phyloP scores from a whole-genome alignment of 1,284 basidiomycete species.

The Naganishia cerealis region DNA sequence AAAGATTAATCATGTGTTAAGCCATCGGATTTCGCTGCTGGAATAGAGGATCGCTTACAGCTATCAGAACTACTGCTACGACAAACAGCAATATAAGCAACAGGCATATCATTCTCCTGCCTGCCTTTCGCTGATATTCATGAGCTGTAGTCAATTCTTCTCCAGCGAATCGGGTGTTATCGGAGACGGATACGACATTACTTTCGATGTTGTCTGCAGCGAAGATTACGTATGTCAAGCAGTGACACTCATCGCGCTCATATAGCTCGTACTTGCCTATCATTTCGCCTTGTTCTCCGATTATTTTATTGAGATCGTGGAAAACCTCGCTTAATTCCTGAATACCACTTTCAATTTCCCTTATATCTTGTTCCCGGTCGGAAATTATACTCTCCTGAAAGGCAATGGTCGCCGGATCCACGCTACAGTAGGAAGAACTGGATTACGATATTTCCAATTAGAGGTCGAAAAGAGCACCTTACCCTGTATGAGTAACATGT shows the following conservation, averaged over 20 bases:
- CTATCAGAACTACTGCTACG: constrained; percentile 82
- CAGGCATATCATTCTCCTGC: constrained; percentile 82
- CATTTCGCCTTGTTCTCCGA: constrained; percentile 91
- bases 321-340: constrained; percentile 97
- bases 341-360: constrained; percentile 95
- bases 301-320: constrained; percentile 89
- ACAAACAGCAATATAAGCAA: constrained; percentile 86
- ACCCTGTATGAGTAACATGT: not conserved
- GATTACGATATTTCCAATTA: constrained; percentile 58
- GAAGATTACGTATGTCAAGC: not conserved
- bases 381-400: constrained; percentile 95
- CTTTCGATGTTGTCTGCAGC: constrained; percentile 88
- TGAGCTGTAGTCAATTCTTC: constrained; percentile 85
- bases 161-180: constrained; percentile 79
- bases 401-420: constrained; percentile 78
- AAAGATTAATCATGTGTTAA: not conserved
- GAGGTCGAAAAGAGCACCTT: not conserved
- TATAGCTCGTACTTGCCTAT: constrained; percentile 63
- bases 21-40: not conserved
- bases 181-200: constrained; percentile 83
- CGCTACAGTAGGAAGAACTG: not conserved
- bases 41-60: constrained; percentile 63
- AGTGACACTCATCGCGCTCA: not conserved
- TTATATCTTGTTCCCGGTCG: constrained; percentile 91
- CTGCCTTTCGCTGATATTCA: constrained; percentile 92